Evolutionary conservation across 768 basidiomycete species (phyloP).

Genomic region (Termitomyces sp.): DNA sequence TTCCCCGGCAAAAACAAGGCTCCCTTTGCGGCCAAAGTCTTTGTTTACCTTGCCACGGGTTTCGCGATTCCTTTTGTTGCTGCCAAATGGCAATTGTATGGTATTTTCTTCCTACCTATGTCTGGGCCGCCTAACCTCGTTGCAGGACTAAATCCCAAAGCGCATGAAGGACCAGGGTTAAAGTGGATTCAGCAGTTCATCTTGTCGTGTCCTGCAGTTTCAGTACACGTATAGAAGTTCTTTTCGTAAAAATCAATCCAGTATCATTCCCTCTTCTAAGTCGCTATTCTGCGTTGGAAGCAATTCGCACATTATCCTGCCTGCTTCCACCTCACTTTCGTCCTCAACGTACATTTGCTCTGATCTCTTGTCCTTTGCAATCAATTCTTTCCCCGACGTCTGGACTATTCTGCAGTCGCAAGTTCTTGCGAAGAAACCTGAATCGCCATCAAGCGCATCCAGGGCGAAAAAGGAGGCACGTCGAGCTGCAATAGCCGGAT

Average conservation of each 20-base stretch:
- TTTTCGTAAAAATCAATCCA: constrained; percentile 7
- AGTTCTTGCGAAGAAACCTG: constrained; percentile 54
- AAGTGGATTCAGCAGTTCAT: not conserved
- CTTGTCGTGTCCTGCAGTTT: constrained; percentile 1
- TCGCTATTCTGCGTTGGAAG: constrained; percentile 8
- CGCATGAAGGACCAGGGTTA: constrained; percentile 9
- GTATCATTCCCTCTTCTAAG: constrained; percentile 18
- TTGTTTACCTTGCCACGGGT: constrained; percentile 46
- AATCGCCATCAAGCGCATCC: constrained; percentile 64
- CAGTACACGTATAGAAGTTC: not conserved
- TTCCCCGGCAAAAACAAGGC: constrained; percentile 49
- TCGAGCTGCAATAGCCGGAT: constrained; percentile 53
- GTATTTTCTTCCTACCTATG: constrained; percentile 11
- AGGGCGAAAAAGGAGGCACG: constrained; percentile 62
- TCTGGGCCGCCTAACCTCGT: constrained; percentile 1
- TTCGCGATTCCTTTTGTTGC: constrained; percentile 70
- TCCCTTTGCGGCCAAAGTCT: constrained; percentile 48
- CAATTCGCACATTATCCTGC: constrained; percentile 8
- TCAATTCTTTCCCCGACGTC: constrained; percentile 32
- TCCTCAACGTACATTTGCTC: constrained; percentile 10
- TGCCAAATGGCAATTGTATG: constrained; percentile 62
- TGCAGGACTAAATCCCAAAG: constrained; percentile 42
- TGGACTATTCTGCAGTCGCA: constrained; percentile 63
- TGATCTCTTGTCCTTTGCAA: constrained; percentile 26
- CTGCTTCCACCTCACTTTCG: constrained; percentile 12